phyloP scores from a whole-genome alignment of 352 stramenopile species.

The Phytophthora idaei region DNA sequence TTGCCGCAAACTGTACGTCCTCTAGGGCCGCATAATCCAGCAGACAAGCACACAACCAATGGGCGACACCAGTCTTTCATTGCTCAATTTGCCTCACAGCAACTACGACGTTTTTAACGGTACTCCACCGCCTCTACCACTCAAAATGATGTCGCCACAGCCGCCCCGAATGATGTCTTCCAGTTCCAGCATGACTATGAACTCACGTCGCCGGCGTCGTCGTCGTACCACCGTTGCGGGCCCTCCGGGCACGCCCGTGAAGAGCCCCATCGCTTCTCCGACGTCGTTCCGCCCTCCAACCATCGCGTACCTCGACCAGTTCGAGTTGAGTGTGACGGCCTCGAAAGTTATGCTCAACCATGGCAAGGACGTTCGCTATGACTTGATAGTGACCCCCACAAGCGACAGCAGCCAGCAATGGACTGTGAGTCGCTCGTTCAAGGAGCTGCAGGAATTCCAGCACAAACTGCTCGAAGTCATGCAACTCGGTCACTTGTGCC shows the following conservation, averaged over 20 bases:
- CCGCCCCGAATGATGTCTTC: constrained; percentile 20
- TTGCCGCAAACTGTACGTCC: constrained; percentile 10
- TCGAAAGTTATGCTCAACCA: constrained; percentile 22
- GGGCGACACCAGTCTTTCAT: constrained; percentile 15
- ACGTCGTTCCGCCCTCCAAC: constrained; percentile 24
- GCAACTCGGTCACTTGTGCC: constrained; percentile 61
- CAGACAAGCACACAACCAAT: constrained; percentile 19
- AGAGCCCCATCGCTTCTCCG: constrained; percentile 20
- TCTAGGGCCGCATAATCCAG: constrained; percentile 27
- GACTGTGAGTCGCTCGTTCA: constrained; percentile 50
- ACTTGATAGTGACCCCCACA: constrained; percentile 47
- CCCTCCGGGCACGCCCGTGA: constrained; percentile 18
- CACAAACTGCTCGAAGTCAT: constrained; percentile 39
- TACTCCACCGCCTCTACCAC: not conserved
- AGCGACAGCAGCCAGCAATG: constrained; percentile 41
- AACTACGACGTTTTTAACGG: constrained; percentile 5
- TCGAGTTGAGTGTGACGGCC: constrained; percentile 35
- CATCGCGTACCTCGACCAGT: constrained; percentile 40
- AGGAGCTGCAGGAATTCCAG: constrained; percentile 54
- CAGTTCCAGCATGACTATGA: constrained; percentile 28
- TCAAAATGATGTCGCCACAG: constrained; percentile 11
- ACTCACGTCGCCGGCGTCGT: constrained; percentile 27
- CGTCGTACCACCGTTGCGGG: constrained; percentile 18
- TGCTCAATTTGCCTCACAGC: constrained; percentile 24
- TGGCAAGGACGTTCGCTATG: constrained; percentile 52